Conservation (phyloP, 148 eudicot species). For the Simmondsia chinensis region DNA sequence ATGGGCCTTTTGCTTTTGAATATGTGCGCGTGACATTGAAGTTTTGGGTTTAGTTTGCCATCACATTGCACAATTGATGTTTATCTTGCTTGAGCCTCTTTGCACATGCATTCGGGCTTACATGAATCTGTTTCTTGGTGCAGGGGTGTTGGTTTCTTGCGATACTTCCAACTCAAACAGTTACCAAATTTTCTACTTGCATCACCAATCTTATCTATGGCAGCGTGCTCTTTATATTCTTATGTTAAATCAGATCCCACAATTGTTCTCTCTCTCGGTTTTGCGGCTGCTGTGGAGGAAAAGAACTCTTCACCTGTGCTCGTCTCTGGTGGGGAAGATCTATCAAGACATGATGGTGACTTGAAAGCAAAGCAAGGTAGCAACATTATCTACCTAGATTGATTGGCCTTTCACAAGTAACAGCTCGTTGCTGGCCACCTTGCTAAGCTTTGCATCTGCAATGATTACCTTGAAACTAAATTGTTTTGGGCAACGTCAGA, state of each 20-base stretch:
- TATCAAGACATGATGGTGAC: conserved; percentile 4
- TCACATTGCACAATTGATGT: too few relatives aligned
- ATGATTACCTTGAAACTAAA: too few relatives aligned
- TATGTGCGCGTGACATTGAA: too few relatives aligned
- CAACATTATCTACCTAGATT: too few relatives aligned
- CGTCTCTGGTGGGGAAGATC: conserved; percentile 11
- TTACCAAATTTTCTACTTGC: conserved; percentile 91
- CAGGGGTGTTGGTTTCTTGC: conserved; percentile 95
- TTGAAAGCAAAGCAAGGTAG: conserved; percentile 37
- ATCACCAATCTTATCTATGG: conserved; percentile 69
- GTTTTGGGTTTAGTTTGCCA: too few relatives aligned
- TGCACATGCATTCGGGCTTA: neutral
- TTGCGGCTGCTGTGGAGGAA: conserved; percentile 25
- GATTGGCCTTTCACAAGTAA: too few relatives aligned
- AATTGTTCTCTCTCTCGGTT: conserved; percentile 63
- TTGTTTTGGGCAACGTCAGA: too few relatives aligned
- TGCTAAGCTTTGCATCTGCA: too few relatives aligned
- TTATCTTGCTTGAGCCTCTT: too few relatives aligned
- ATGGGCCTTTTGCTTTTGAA: too few relatives aligned
- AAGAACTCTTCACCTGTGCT: conserved; percentile 11
- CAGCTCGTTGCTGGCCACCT: too few relatives aligned
- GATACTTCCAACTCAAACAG: conserved; percentile 80
- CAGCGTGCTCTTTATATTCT: conserved; percentile 48
- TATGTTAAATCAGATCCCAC: conserved; percentile 48
- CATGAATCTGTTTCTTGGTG: conserved; percentile 11